A percentile compares a stretch with the other conserved stretches of the same genome.
Evolutionary conservation across 306 rosid genomes (phyloP).

Genomic region (Delonix regia): DNA sequence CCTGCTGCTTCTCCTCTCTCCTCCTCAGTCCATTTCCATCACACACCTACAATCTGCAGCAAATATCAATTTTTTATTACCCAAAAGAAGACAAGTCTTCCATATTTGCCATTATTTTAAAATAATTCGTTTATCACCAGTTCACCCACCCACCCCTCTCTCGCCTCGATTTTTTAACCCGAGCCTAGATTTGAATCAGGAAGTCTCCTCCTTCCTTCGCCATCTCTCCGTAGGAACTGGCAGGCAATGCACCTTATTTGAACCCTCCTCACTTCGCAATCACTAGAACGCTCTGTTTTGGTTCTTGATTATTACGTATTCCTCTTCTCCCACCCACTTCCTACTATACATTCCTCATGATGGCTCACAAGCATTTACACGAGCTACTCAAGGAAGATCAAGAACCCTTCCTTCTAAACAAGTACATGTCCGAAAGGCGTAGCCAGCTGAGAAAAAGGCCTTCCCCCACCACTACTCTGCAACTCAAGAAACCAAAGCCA

Average conservation of each 20-base stretch:
- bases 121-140: slow-evolving; percentile 41
- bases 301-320: not conserved
- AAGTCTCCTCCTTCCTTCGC: slow-evolving; percentile 50
- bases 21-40: not conserved
- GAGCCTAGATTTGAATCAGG: slow-evolving; percentile 61
- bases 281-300: not conserved
- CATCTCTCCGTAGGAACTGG: not conserved
- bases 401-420: slow-evolving; percentile 64
- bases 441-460: slow-evolving; percentile 49
- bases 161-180: slow-evolving; percentile 58
- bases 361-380: slow-evolving; percentile 59
- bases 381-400: slow-evolving; percentile 67
- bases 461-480: slow-evolving; percentile 37
- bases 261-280: slow-evolving; percentile 2
- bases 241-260: slow-evolving; percentile 29
- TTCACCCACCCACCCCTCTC: slow-evolving; percentile 11
- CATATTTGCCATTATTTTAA: slow-evolving; percentile 27
- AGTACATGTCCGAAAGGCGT: slow-evolving; percentile 64
- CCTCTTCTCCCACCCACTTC: not conserved
- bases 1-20: not conserved
- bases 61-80: not conserved
- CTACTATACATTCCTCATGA: not conserved
- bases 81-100: not conserved
- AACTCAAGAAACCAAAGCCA: slow-evolving; percentile 47
- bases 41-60: slow-evolving; percentile 29